These are phyloP conservation scores for Cladosporium cucumerinum DNA, from an alignment of 2,329 filamentous ascomycete species.

Conservation along the genomic window DNA sequence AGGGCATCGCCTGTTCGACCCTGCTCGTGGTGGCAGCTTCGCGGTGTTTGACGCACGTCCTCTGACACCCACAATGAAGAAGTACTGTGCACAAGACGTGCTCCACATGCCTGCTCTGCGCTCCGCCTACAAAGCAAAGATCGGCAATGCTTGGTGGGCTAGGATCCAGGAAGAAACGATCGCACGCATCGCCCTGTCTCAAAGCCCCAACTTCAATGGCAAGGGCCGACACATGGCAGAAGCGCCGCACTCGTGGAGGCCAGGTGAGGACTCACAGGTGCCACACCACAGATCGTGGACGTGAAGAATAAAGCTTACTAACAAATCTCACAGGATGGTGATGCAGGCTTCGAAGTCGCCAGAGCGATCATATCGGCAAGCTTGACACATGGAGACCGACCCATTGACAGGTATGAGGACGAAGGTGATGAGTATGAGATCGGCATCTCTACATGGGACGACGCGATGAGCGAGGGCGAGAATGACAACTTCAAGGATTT, in stretches of 20 bases:
- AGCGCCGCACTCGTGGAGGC: slow-evolving; percentile 35
- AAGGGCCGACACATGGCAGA: slow-evolving; percentile 31
- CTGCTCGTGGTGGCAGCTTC: slow-evolving; percentile 44
- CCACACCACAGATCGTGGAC: too few species aligned
- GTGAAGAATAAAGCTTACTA: too few species aligned
- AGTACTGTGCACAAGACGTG: slow-evolving; percentile 51
- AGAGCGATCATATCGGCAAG: too few species aligned
- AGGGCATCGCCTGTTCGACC: slow-evolving; percentile 40
- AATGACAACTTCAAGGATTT: too few species aligned
- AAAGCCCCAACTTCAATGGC: slow-evolving; percentile 27
- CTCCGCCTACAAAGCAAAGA: slow-evolving; percentile 22
- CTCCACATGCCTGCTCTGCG: slow-evolving; percentile 38
- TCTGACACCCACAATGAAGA: slow-evolving; percentile 37
- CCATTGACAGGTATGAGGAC: too few species aligned
- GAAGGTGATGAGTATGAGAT: too few species aligned
- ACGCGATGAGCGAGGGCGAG: too few species aligned
- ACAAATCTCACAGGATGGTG: too few species aligned
- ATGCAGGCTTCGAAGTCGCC: too few species aligned
- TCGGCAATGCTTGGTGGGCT: slow-evolving; percentile 26
- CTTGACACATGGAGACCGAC: too few species aligned
- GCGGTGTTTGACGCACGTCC: slow-evolving; percentile 50
- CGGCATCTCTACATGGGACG: too few species aligned
- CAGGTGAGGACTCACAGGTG: too few species aligned
- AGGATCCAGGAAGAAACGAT: slow-evolving; percentile 29
- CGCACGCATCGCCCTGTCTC: slow-evolving; percentile 33